Evolutionary conservation across 2,329 filamentous ascomycete genomes (phyloP).

Genomic region (Ophiostoma pallidulum): DNA sequence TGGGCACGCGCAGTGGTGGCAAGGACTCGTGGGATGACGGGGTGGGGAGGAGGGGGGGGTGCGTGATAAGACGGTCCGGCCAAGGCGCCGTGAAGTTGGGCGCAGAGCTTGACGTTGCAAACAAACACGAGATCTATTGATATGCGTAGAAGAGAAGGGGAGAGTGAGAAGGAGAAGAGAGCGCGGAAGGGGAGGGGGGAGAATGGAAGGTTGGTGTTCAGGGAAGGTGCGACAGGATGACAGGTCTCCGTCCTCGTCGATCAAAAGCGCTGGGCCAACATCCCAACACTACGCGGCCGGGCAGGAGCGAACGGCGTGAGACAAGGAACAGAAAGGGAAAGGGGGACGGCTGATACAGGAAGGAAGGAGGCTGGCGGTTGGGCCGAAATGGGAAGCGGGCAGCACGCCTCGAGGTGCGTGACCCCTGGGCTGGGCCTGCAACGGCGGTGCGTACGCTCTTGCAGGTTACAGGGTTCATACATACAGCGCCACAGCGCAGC

Average conservation of each 20-base stretch:
- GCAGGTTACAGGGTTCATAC: no score
- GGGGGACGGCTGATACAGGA: background rate
- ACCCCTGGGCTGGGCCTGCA: slow-evolving; percentile 3
- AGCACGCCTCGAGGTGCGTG: no score
- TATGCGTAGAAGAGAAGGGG: background rate
- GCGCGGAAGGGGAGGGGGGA: background rate
- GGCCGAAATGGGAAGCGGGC: background rate
- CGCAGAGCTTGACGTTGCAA: background rate
- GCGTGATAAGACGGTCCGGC: slow-evolving; percentile 3
- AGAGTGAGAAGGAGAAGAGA: background rate
- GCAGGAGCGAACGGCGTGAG: background rate
- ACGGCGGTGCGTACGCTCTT: background rate
- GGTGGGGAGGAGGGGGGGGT: background rate
- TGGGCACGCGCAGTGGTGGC: background rate
- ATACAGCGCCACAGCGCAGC: no score
- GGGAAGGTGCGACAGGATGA: no score
- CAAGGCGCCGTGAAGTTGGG: background rate
- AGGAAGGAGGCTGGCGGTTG: slow-evolving; percentile 2
- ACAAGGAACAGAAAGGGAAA: background rate
- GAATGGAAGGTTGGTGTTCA: background rate
- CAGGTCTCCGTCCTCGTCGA: no score
- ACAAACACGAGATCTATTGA: background rate
- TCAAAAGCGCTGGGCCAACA: background rate
- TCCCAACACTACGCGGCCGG: background rate
- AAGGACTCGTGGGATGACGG: slow-evolving; percentile 5